These are phyloP conservation scores for Penicillium concentricum DNA, from an alignment of 2,329 filamentous ascomycete genomes.

Conservation along the genomic window DNA sequence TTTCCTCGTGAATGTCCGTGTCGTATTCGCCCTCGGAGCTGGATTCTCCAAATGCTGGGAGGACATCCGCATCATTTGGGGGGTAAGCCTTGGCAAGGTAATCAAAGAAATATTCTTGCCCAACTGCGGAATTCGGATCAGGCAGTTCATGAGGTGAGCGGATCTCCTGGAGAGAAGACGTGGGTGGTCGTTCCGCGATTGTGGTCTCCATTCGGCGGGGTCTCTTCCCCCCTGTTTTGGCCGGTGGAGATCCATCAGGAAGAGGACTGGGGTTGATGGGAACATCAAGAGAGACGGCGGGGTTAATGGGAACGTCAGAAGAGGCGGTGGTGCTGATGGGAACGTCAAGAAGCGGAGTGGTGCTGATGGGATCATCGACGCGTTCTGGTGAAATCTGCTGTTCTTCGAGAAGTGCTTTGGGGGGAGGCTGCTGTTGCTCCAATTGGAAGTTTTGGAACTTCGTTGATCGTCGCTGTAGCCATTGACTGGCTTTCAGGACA, in stretches of 20 bases:
- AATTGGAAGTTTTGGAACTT: not conserved
- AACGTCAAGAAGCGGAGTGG: not conserved
- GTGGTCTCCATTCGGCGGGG: not conserved
- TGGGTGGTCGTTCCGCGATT: not conserved
- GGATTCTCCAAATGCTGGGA: not conserved
- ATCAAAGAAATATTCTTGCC: not conserved
- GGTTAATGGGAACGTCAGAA: not conserved
- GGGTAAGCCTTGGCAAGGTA: not conserved
- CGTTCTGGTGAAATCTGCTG: not conserved
- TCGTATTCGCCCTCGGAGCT: not conserved
- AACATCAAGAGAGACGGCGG: no score
- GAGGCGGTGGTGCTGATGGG: no score
- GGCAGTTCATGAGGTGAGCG: not conserved
- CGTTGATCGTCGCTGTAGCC: not conserved
- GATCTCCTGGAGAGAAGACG: not conserved
- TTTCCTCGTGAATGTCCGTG: not conserved
- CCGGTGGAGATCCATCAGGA: not conserved
- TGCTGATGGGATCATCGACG: not conserved
- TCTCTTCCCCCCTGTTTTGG: not conserved
- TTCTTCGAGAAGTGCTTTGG: not conserved
- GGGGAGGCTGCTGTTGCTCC: not conserved
- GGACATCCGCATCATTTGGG: not conserved
- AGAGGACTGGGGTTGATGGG: not conserved
- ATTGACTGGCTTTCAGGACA: not conserved
- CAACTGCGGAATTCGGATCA: not conserved